These are phyloP conservation scores for Crinitomyces ghanaensis DNA, from an alignment of 805 yeast genomes.

Conservation along the genomic window DNA sequence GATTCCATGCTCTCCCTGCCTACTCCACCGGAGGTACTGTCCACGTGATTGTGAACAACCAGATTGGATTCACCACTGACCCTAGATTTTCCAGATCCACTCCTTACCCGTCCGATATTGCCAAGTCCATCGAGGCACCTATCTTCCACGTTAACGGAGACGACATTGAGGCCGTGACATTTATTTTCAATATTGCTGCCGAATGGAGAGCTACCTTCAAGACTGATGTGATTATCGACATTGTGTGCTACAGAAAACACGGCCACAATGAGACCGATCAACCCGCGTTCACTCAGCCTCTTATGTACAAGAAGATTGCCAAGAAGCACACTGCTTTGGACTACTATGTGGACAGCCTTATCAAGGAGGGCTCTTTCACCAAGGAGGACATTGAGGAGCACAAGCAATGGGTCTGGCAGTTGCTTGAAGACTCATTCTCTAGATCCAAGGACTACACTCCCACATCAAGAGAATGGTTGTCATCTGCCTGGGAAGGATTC, in stretches of 20 bases:
- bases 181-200: conserved; percentile 91
- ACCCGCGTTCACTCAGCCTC: conserved; percentile 97
- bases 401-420: conserved; percentile 95
- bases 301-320: conserved; percentile 88
- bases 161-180: conserved; percentile 88
- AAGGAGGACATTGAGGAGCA: conserved; percentile 87
- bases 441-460: conserved; percentile 87
- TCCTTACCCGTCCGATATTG: conserved; percentile 95
- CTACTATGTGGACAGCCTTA: conserved; percentile 66
- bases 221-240: conserved; percentile 90
- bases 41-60: conserved; percentile 93
- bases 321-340: conserved; percentile 83
- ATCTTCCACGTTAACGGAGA: conserved; percentile 99
- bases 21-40: conserved; percentile 98
- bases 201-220: conserved; percentile 97
- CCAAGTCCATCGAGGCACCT: conserved; percentile 94
- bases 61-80: conserved; percentile 98
- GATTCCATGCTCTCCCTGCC: conserved; percentile 83
- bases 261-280: conserved; percentile 99
- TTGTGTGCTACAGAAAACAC: conserved; percentile 96
- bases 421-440: conserved; percentile 78
- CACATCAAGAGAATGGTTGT: conserved; percentile 92
- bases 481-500: conserved; percentile 98
- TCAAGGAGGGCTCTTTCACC: conserved; percentile 82
- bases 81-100: conserved; percentile 97